These are phyloP conservation scores for Fusarium camptoceras DNA, from an alignment of 2,329 filamentous ascomycete genomes.

Conservation along the genomic window DNA sequence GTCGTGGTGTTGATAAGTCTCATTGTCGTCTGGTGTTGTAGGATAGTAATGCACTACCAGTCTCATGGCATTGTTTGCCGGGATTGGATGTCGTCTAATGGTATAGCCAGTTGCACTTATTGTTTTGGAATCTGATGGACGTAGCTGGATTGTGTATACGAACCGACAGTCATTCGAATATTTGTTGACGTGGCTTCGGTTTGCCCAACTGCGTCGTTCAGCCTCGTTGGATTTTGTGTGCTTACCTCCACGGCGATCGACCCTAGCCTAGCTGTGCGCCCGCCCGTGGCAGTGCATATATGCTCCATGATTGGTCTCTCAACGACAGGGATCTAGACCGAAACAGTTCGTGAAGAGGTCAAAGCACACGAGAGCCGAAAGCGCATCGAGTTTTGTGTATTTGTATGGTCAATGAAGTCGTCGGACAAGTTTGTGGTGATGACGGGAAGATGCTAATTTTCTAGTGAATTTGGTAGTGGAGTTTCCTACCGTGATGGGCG, in stretches of 20 bases:
- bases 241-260: not conserved
- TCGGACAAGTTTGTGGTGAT: not conserved
- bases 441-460: not conserved
- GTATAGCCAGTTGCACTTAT: fast-evolving
- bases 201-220: not conserved
- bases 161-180: not conserved
- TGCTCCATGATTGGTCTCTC: no score
- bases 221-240: not conserved
- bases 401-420: not conserved
- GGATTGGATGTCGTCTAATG: not conserved
- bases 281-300: not conserved
- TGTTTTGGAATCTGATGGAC: no score
- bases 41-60: not conserved
- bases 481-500: not conserved
- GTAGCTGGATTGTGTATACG: not conserved
- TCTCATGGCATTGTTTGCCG: no score
- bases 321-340: no score
- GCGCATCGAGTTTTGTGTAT: not conserved
- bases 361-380: no score
- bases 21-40: not conserved
- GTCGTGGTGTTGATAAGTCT: not conserved
- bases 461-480: no score
- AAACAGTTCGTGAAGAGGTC: no score
- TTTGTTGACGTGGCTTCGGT: not conserved
- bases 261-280: not conserved